Conservation (phyloP, 805 yeast genomes). For the Candida verbasci region DNA sequence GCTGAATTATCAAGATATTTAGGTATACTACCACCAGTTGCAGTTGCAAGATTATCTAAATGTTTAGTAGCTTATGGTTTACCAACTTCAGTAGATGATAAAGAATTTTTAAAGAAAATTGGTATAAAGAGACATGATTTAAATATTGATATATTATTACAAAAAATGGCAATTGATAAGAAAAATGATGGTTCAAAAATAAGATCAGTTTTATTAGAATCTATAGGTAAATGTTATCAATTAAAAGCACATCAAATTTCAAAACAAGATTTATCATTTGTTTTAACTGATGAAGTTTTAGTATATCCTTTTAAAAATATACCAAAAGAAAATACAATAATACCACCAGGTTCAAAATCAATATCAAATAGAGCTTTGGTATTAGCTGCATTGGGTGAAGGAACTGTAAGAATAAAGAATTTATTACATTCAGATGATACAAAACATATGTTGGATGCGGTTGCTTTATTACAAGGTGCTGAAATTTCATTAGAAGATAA, state of each 20-base stretch:
- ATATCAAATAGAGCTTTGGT: constrained; percentile 93
- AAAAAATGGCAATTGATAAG: constrained; percentile 93
- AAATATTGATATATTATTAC: constrained; percentile 69
- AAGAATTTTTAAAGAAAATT: constrained; percentile 57
- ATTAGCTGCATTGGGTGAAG: constrained; percentile 86
- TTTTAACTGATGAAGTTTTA: constrained; percentile 74
- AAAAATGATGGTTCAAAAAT: constrained; percentile 92
- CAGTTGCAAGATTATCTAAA: constrained; percentile 84
- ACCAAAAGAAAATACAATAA: constrained; percentile 44
- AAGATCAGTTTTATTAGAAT: constrained; percentile 76
- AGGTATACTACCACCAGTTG: constrained; percentile 86
- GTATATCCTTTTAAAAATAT: constrained; percentile 54
- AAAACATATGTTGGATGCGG: constrained; percentile 88
- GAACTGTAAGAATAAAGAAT: constrained; percentile 78
- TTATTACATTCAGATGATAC: constrained; percentile 95
- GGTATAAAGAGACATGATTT: constrained; percentile 59
- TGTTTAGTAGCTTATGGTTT: constrained; percentile 81
- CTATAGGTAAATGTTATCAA: constrained; percentile 87
- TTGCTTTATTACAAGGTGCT: constrained; percentile 76
- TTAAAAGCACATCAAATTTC: constrained; percentile 79
- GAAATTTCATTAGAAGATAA: constrained; percentile 76
- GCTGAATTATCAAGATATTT: constrained; percentile 93
- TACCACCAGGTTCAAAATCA: constrained; percentile 97
- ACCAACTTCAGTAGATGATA: constrained; percentile 76
- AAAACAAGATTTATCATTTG: constrained; percentile 75